Evolutionary conservation across 805 yeast species (phyloP).

Genomic region (Yarrowia porcina): DNA sequence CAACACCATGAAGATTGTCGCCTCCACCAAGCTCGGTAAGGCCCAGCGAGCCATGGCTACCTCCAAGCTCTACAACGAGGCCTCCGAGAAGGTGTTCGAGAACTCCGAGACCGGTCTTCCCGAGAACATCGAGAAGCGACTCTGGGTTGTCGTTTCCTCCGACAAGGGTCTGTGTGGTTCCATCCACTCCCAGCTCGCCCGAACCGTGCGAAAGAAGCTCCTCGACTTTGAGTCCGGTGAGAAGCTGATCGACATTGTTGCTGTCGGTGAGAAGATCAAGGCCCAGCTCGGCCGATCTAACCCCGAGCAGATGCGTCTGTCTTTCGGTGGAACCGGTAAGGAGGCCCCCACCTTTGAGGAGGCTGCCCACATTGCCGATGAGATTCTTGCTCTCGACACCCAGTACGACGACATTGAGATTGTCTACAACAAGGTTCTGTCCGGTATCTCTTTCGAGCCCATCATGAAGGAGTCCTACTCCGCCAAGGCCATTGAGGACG

Average conservation of each 20-base stretch:
- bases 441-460: slow-evolving; percentile 91
- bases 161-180: slow-evolving; percentile 99
- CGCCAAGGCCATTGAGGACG: slow-evolving; percentile 67
- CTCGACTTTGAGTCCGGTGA: slow-evolving; percentile 53
- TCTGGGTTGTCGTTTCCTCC: slow-evolving; percentile 84
- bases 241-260: slow-evolving; percentile 55
- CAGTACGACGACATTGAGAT: slow-evolving; percentile 73
- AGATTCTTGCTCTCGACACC: slow-evolving; percentile 57
- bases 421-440: slow-evolving; percentile 80
- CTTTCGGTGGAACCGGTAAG: slow-evolving; percentile 91
- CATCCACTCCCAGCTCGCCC: slow-evolving; percentile 91
- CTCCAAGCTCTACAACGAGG: slow-evolving; percentile 77
- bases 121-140: slow-evolving; percentile 56
- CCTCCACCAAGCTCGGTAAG: slow-evolving; percentile 91
- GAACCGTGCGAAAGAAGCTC: slow-evolving; percentile 72
- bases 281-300: slow-evolving; percentile 83
- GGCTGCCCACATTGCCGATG: slow-evolving; percentile 84
- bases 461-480: slow-evolving; percentile 62
- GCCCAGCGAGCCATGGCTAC: slow-evolving; percentile 93
- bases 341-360: slow-evolving; percentile 93
- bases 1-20: slow-evolving; percentile 99
- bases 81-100: slow-evolving; percentile 73
- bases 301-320: slow-evolving; percentile 62
- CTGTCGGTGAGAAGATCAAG: slow-evolving; percentile 93
- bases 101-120: slow-evolving; percentile 73